Conservation (phyloP, 805 yeast species). For the Cyberlindnera xishuangbannaensis region DNA sequence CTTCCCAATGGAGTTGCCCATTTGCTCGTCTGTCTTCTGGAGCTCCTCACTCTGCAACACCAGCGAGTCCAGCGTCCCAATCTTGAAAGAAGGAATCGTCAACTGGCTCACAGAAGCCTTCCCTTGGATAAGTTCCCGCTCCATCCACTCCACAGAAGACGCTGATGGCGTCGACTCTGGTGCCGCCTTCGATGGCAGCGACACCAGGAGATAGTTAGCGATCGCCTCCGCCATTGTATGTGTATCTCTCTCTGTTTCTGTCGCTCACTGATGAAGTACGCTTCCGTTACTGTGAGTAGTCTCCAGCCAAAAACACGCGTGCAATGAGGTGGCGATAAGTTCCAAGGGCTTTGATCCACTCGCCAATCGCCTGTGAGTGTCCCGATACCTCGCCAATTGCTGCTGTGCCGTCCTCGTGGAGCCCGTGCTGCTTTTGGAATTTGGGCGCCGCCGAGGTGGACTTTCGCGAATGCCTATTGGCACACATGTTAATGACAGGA, state of each 20-base stretch:
- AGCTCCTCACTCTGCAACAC: conserved; percentile 90
- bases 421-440: too few relatives aligned
- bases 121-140: conserved; percentile 50
- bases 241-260: not conserved
- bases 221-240: conserved; percentile 26
- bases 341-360: too few relatives aligned
- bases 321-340: too few relatives aligned
- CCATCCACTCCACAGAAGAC: conserved; percentile 52
- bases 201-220: conserved; percentile 47
- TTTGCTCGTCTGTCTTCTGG: conserved; percentile 72
- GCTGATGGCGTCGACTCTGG: conserved; percentile 44
- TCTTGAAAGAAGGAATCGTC: conserved; percentile 77
- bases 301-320: too few relatives aligned
- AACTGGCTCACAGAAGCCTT: conserved; percentile 51
- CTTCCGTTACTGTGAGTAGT: too few relatives aligned
- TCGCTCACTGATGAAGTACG: too few relatives aligned
- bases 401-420: too few relatives aligned
- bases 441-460: too few relatives aligned
- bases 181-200: conserved; percentile 47
- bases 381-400: too few relatives aligned
- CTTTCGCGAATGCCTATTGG: too few relatives aligned
- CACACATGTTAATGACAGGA: too few relatives aligned
- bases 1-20: conserved; percentile 63
- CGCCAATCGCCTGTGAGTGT: too few relatives aligned
- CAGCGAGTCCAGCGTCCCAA: conserved; percentile 89